Evolutionary conservation across 2,329 filamentous ascomycete species (phyloP).

Genomic region (Bipolaris bicolor): DNA sequence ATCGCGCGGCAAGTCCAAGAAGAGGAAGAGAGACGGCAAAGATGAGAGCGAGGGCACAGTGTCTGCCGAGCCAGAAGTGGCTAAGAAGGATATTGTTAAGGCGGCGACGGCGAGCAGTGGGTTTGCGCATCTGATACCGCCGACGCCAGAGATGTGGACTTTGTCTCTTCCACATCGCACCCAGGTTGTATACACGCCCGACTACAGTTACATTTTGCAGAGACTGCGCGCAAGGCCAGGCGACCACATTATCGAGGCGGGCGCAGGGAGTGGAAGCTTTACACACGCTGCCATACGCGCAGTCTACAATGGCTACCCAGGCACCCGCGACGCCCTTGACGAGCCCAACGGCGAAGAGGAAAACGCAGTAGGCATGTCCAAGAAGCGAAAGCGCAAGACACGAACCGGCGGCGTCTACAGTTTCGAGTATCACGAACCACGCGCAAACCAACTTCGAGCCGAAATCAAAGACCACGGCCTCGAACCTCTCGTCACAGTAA

Average conservation of each 20-base stretch:
- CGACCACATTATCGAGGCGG: conserved; percentile 76
- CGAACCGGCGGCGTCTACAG: conserved; percentile 73
- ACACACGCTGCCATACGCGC: conserved; percentile 79
- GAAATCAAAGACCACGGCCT: conserved; percentile 74
- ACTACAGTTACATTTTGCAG: conserved; percentile 84
- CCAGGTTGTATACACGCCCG: conserved; percentile 85
- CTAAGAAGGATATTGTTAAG: conserved; percentile 40
- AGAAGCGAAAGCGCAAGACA: conserved; percentile 46
- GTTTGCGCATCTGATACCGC: conserved; percentile 78
- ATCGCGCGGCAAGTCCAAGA: conserved; percentile 70
- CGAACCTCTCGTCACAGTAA: conserved; percentile 70
- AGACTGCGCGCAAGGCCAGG: conserved; percentile 76
- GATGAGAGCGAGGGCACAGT: conserved; percentile 33
- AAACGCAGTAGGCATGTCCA: conserved; percentile 36
- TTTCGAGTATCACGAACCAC: conserved; percentile 79
- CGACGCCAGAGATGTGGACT: conserved; percentile 84
- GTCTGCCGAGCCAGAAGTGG: conserved; percentile 35
- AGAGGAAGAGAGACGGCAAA: conserved; percentile 56
- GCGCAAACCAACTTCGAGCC: conserved; percentile 70
- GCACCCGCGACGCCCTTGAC: conserved; percentile 22
- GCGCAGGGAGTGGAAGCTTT: conserved; percentile 82
- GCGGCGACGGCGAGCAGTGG: conserved; percentile 64
- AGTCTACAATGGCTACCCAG: conserved; percentile 74
- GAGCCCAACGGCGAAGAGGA: conserved; percentile 32
- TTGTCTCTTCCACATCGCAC: conserved; percentile 79